These are phyloP conservation scores for Wickerhamiella vanderwaltii DNA, from an alignment of 805 yeast genomes.

Conservation along the genomic window DNA sequence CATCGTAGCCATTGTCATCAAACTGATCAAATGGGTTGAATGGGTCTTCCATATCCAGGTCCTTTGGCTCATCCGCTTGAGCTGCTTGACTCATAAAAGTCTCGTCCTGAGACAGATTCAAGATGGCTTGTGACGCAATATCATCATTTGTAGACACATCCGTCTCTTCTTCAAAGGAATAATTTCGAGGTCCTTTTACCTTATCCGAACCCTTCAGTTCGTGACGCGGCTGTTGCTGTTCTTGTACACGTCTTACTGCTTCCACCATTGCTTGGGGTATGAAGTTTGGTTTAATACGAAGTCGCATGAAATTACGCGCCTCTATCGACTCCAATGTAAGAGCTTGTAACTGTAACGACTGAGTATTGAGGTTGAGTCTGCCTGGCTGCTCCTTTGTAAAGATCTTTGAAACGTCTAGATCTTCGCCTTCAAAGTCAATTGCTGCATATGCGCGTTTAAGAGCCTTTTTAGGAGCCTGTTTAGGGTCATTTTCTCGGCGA, in stretches of 20 bases:
- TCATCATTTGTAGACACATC: too few relatives aligned
- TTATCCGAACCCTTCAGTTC: too few relatives aligned
- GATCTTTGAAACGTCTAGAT: neutral
- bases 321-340: constrained; percentile 1
- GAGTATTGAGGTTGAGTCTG: neutral
- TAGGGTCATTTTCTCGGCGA: neutral
- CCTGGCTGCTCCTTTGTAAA: neutral
- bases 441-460: neutral
- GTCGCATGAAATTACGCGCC: neutral
- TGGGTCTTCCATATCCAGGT: too few relatives aligned
- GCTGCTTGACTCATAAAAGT: too few relatives aligned
- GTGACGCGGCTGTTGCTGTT: too few relatives aligned
- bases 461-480: neutral
- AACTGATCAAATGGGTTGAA: too few relatives aligned
- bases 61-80: too few relatives aligned
- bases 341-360: neutral
- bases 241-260: neutral
- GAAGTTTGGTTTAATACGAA: neutral
- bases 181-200: too few relatives aligned
- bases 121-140: too few relatives aligned
- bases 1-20: too few relatives aligned
- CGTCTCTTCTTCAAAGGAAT: too few relatives aligned
- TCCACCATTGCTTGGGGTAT: neutral
- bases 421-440: neutral
- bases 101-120: too few relatives aligned